Percentiles rank a stretch among this genome's conserved stretches.
Conservation (phyloP, 768 basidiomycete species). For the Lactifluus hygrophoroides region DNA sequence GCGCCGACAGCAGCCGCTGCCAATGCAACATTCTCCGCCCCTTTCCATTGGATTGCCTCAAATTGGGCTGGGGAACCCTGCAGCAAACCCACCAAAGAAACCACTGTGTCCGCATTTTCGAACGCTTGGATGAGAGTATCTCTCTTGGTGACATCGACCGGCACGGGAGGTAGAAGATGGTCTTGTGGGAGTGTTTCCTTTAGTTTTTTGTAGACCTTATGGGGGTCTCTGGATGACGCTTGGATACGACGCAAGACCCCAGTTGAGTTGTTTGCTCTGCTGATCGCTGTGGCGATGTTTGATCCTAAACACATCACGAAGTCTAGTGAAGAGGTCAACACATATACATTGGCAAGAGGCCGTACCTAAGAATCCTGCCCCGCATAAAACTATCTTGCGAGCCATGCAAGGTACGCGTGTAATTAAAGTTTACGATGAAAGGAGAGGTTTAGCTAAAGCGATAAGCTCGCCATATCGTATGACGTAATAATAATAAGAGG, state of each 20-base stretch:
- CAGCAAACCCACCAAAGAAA: conserved; percentile 66
- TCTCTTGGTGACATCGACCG: conserved; percentile 49
- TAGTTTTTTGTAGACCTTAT: conserved; percentile 31
- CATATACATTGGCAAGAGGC: not conserved
- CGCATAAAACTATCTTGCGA: conserved; percentile 33
- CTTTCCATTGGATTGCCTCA: conserved; percentile 52
- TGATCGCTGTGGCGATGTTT: conserved; percentile 49
- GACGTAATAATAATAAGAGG: not conserved
- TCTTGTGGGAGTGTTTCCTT: conserved; percentile 25
- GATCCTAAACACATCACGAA: conserved; percentile 33
- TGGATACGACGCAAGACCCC: conserved; percentile 39
- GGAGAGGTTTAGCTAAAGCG: not conserved
- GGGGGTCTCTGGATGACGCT: conserved; percentile 52
- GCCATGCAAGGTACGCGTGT: not conserved
- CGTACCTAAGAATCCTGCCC: conserved; percentile 53
- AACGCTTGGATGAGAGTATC: conserved; percentile 41
- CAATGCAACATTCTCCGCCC: conserved; percentile 56
- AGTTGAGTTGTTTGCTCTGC: conserved; percentile 23
- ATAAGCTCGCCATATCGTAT: not conserved
- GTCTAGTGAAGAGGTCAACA: not conserved
- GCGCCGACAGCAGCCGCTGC: conserved; percentile 45
- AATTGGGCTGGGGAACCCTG: conserved; percentile 49
- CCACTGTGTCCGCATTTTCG: conserved; percentile 44
- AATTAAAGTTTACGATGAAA: not conserved
- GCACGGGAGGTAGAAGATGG: conserved; percentile 35